Base-by-base conservation (phyloP, 75 land plant species). In the Picea sitchensis region DNA sequence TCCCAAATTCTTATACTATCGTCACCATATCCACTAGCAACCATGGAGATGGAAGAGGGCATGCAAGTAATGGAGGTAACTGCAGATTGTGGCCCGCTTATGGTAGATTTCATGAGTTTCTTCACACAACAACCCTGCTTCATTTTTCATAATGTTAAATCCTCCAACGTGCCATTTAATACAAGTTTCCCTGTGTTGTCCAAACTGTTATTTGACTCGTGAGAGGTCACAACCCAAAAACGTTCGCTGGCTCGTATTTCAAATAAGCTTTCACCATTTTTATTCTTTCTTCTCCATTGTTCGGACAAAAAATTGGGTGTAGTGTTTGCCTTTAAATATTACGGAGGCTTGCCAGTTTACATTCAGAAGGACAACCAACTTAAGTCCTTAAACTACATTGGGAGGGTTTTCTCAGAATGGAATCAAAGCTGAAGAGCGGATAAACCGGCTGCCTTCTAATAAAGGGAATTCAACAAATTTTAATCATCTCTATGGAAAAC, bases 221-320 rank as follows among this genome's bases (percentile, higher is more conserved):
- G 74, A 12, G 96, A 91, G 7, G 82, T 90, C 69, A 98, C 91
- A 14, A 95, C 34, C 99, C 99, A 65, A 98, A 90, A 14, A 81
- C 73, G 69, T 90, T 83, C 44, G 84, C 81, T 23, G 89, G 87
- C 90, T 95, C 98, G 85, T 98, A 98, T 34, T 98, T 81, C n/a
- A 98, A 89, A 80, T 98, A 98, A 3, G 96, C 75, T 83, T 98
- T 98, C 93, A 95, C 99, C 99, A 98, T 98, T 14, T 26, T 31
- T 54, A 18, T 14, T 60, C 1, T 18, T 60, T 60, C 20, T 60
- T 18, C 20, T 60, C 61, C 20, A 0, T 18, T 2, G 61, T 60
- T 60, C 38, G 38, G 1, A 36, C 3, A 36, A 0, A 36, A 36
- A 36, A 36, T 36, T 36, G 38, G 2, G 3, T 36, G 38, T 36